A percentile compares a stretch with the other conserved stretches of the same genome.
phyloP scores from a whole-genome alignment of 768 basidiomycete species.

The Mycena polygramma region DNA sequence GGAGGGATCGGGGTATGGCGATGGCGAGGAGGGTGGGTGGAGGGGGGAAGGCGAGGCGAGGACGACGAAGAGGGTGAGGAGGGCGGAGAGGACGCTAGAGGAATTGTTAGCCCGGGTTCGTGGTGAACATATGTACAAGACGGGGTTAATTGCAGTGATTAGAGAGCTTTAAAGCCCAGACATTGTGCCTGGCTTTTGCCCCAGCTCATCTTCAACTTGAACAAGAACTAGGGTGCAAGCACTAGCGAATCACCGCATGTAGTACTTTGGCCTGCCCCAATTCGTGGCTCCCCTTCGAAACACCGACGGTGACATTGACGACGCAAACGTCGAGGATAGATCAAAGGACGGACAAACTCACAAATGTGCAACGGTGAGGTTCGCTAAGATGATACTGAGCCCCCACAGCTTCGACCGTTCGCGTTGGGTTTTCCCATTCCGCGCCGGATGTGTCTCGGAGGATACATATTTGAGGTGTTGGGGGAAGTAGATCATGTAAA shows the following conservation, averaged over 20 bases:
- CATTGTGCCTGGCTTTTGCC: no score
- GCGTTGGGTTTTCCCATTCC: constrained; percentile 10
- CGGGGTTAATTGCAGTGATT: no score
- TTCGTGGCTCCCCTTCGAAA: no score
- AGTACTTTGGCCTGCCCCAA: no score
- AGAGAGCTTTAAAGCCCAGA: no score
- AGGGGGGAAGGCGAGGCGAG: constrained; percentile 55
- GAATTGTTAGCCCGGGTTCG: constrained; percentile 11
- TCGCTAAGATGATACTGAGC: constrained; percentile 80
- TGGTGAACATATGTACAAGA: background rate
- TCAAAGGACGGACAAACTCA: constrained; percentile 51
- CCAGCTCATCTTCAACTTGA: no score
- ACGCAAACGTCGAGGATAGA: background rate
- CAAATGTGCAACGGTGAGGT: constrained; percentile 82
- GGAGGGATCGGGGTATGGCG: constrained; percentile 54
- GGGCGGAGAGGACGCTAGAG: constrained; percentile 64
- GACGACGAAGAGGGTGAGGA: constrained; percentile 76
- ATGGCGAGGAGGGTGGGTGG: constrained; percentile 47
- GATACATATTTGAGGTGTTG: constrained; percentile 78
- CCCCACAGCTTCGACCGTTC: constrained; percentile 62
- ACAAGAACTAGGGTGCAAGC: no score
- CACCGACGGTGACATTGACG: background rate
- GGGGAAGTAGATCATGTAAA: constrained; percentile 96
- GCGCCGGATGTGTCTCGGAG: background rate
- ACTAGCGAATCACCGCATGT: no score